Conservation (phyloP, 345 rosid species). For the Syzygium aqueum region DNA sequence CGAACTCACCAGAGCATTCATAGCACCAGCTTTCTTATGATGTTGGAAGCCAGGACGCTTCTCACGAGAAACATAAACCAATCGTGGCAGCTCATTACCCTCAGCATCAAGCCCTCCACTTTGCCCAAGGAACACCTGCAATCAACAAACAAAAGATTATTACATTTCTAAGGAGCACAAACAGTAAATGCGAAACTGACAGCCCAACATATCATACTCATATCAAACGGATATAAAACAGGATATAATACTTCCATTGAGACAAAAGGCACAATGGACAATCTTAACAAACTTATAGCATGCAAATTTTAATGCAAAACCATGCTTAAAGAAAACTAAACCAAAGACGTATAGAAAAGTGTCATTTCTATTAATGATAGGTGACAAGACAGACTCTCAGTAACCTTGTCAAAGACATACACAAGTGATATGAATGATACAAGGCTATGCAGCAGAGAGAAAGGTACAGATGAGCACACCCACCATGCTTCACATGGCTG, state of each 20-base stretch:
- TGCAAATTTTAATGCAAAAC: not conserved
- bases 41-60: slow-evolving; percentile 94
- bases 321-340: not conserved
- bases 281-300: not conserved
- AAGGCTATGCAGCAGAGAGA: not conserved
- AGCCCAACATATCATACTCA: not conserved
- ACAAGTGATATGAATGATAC: not conserved
- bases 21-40: slow-evolving; percentile 96
- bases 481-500: not conserved
- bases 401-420: not conserved
- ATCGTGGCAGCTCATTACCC: slow-evolving; percentile 77
- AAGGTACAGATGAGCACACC: not conserved
- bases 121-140: slow-evolving; percentile 89
- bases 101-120: slow-evolving; percentile 94
- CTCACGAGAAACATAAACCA: slow-evolving; percentile 92
- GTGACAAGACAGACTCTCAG: not conserved
- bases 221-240: not conserved
- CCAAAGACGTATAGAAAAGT: not conserved
- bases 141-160: not conserved
- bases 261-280: not conserved
- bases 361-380: not conserved
- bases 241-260: not conserved
- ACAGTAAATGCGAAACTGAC: not conserved
- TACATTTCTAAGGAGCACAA: not conserved
- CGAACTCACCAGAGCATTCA: slow-evolving; percentile 74